Evolutionary conservation across 2,329 filamentous ascomycete genomes (phyloP).

Genomic region (Fusarium torreyae): DNA sequence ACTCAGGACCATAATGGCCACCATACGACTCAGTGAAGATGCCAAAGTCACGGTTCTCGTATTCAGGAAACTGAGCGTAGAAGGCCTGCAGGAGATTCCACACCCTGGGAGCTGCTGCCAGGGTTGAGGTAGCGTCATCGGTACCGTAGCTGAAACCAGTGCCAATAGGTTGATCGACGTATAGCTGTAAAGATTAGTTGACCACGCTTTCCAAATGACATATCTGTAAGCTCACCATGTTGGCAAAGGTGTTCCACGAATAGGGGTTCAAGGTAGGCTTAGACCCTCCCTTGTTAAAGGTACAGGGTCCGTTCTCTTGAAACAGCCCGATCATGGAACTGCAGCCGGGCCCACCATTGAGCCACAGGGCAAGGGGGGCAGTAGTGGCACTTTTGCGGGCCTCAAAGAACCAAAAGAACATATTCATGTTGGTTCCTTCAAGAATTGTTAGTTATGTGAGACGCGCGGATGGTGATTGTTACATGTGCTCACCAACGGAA

Average conservation of each 20-base stretch:
- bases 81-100: constrained; percentile 73
- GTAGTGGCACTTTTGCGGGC: constrained; percentile 58
- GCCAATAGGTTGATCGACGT: constrained; percentile 74
- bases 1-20: constrained; percentile 70
- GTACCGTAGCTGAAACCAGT: constrained; percentile 50
- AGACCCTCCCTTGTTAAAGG: constrained; percentile 63
- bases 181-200: constrained; percentile 59
- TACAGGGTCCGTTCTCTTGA: constrained; percentile 83
- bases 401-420: constrained; percentile 66
- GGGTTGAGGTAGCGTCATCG: constrained; percentile 45
- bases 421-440: constrained; percentile 44
- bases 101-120: constrained; percentile 54
- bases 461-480: background rate
- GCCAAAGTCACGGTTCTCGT: constrained; percentile 70
- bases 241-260: constrained; percentile 74
- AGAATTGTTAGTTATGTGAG: constrained; percentile 45
- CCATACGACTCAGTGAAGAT: constrained; percentile 70
- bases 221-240: constrained; percentile 58
- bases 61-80: constrained; percentile 74
- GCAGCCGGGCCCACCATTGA: constrained; percentile 54
- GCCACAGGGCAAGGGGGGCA: constrained; percentile 70
- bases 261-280: constrained; percentile 66
- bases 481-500: constrained; percentile 62
- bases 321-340: constrained; percentile 63
- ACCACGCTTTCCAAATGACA: rapidly evolving